Evolutionary conservation across 2,329 filamentous ascomycete species (phyloP).

Genomic region (Aspergillus proliferans): DNA sequence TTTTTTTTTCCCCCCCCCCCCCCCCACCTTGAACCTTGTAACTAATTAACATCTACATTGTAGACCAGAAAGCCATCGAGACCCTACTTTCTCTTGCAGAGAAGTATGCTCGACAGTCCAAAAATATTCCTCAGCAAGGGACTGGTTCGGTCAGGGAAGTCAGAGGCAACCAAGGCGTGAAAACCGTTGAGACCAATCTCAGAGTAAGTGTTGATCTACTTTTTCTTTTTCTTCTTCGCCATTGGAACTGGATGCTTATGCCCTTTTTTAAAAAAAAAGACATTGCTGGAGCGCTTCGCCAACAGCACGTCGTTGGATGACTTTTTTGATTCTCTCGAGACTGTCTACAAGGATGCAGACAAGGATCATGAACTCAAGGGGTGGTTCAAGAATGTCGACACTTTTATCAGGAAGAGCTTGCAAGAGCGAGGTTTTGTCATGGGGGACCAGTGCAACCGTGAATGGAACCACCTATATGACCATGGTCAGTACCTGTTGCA

Average conservation of each 20-base stretch:
- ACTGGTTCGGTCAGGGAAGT: constrained; percentile 62
- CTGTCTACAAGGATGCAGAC: constrained; percentile 82
- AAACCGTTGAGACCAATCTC: constrained; percentile 60
- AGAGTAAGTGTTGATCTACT: constrained; percentile 48
- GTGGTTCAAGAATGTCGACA: constrained; percentile 78
- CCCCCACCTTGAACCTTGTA: not conserved
- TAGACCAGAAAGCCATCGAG: constrained; percentile 79
- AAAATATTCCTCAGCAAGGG: constrained; percentile 57
- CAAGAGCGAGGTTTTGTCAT: constrained; percentile 88
- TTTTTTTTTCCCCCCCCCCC: no score
- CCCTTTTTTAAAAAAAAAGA: constrained; percentile 39
- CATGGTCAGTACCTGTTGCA: constrained; percentile 79
- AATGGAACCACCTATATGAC: constrained; percentile 83
- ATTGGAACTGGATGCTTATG: no score
- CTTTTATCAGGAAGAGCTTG: constrained; percentile 74
- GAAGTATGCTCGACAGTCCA: constrained; percentile 72
- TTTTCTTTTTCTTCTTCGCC: not conserved
- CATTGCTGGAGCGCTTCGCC: constrained; percentile 87
- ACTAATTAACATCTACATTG: not conserved
- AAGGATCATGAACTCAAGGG: constrained; percentile 75
- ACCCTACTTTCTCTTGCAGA: constrained; percentile 80
- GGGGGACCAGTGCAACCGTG: constrained; percentile 67
- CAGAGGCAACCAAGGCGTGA: not conserved
- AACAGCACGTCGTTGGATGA: constrained; percentile 88
- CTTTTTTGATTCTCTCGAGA: constrained; percentile 74